phyloP scores from a whole-genome alignment of 495 filamentous ascomycete species.

The Neurospora africana region DNA sequence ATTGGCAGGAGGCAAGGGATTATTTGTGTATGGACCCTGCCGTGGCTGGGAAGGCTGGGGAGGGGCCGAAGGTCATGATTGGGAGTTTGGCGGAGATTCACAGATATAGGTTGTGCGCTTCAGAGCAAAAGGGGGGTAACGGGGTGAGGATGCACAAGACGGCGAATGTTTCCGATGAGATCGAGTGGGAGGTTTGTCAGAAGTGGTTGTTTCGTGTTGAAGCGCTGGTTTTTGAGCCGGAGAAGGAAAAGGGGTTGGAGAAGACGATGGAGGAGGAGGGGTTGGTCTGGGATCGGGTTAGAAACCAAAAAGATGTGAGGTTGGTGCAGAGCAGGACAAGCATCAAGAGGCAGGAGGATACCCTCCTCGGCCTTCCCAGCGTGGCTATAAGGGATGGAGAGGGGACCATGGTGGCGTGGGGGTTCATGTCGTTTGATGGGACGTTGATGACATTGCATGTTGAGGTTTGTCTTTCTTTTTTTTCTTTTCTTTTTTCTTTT shows the following conservation, averaged over 20 bases:
- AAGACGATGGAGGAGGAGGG: conserved; percentile 8
- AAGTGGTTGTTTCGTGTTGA: conserved; percentile 34
- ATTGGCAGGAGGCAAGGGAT: neutral
- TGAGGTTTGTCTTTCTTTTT: conserved; percentile 15
- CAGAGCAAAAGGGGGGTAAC: neutral
- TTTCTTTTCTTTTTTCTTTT: no score
- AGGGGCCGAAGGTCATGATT: conserved; percentile 13
- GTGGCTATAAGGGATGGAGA: neutral
- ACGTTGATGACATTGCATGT: conserved; percentile 23
- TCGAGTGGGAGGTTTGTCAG: conserved; percentile 24
- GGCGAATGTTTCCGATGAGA: neutral
- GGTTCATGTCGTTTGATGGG: conserved; percentile 30
- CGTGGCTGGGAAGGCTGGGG: no score
- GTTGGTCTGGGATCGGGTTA: conserved; percentile 23
- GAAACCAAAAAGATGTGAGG: conserved; percentile 19
- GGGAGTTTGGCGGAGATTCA: conserved; percentile 26
- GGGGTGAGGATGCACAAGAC: conserved; percentile 13
- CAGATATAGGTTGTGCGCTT: neutral
- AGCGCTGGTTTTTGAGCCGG: neutral
- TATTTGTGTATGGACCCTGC: neutral
- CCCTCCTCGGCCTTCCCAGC: neutral
- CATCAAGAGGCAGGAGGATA: conserved; percentile 22
- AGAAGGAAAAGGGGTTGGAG: neutral
- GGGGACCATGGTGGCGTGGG: conserved; percentile 33
- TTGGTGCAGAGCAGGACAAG: conserved; percentile 24